Evolutionary conservation across 768 basidiomycete genomes (phyloP).

Genomic region (Baorangia bicolor): DNA sequence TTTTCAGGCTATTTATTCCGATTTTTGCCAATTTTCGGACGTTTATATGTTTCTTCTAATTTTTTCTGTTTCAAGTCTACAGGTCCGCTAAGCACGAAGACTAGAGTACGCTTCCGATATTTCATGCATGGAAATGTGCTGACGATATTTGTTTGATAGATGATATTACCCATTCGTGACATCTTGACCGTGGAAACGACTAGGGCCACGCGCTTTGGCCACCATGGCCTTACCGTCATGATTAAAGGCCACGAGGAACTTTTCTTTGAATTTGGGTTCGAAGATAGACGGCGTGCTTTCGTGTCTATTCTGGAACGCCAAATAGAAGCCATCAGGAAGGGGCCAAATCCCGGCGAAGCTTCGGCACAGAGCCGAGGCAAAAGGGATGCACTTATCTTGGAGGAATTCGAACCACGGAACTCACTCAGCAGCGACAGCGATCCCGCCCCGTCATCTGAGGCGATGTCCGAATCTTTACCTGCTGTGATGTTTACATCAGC

Average conservation of each 20-base stretch:
- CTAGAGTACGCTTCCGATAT: conserved; percentile 58
- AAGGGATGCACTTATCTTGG: conserved; percentile 75
- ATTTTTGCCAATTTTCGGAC: conserved; percentile 84
- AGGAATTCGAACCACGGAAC: conserved; percentile 70
- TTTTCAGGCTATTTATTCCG: conserved; percentile 90
- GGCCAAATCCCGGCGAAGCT: conserved; percentile 45
- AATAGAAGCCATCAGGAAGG: conserved; percentile 67
- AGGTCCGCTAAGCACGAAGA: conserved; percentile 74
- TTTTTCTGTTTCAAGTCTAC: conserved; percentile 95
- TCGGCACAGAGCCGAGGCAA: conserved; percentile 49
- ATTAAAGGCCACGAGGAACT: conserved; percentile 96
- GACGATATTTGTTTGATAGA: conserved; percentile 46
- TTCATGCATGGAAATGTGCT: background rate
- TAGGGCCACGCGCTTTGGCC: conserved; percentile 86
- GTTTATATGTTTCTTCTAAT: conserved; percentile 88
- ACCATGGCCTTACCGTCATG: conserved; percentile 85
- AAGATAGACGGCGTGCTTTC: conserved; percentile 79
- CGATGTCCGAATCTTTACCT: conserved; percentile 67
- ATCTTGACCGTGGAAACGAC: conserved; percentile 81
- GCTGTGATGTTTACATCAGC: conserved; percentile 97
- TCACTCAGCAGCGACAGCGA: conserved; percentile 38
- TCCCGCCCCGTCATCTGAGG: conserved; percentile 49
- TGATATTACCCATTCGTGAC: conserved; percentile 92
- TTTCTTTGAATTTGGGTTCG: conserved; percentile 90
- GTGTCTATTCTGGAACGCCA: conserved; percentile 73